Evolutionary conservation across 2,329 filamentous ascomycete species (phyloP), one percentile per base, ranked within the genome.

Genomic region (Pezicula radicicola): DNA sequence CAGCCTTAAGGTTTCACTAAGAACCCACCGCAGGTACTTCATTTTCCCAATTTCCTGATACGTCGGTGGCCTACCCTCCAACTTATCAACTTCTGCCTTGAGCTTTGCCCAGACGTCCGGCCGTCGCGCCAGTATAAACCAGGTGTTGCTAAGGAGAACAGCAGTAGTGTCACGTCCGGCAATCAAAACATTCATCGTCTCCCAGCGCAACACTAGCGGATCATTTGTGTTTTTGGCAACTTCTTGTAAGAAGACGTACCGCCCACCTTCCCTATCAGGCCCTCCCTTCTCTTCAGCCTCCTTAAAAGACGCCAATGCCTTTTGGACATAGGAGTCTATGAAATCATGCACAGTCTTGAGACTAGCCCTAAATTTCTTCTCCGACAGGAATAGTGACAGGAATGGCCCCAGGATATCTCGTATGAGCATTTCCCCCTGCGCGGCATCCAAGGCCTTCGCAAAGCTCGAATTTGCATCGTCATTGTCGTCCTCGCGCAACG

Each of bases 41-140:
- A 37, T 13, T 13, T 72, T 70, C 56, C 75, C 77, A 50, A 85
- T 63, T 58, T 81, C 70, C 56, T 83, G 78, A 69, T 78, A 85
- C 0, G 72, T 73, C 3, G 81, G 81, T 50, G 66, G 60, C 10
- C 65, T 54, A 0, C 63, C 66, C 3, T 47, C 18, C n/a, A 50
- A 6, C 10, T 44, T 37, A n/a, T 12, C 50, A 19, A 47, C 43
- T 45, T 37, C 40, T 16, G 4, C 19, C n/a, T 30, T 35, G 2
- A 46, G 40, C 10, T 46, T 50, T 21, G 16, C 18, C 7, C 41
- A 45, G 16, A 50, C 36, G 27, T 35, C 28, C 6, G 41, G 48
- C 25, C 33, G 39, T 25, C 40, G 13, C 21, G 28, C 27, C 16
- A 50, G 40, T 35, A 50, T 35, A 18, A 50, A 46, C 35, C 39